Base-by-base conservation (phyloP, 2,329 filamentous ascomycete genomes). In the Pezicula radicicola region DNA sequence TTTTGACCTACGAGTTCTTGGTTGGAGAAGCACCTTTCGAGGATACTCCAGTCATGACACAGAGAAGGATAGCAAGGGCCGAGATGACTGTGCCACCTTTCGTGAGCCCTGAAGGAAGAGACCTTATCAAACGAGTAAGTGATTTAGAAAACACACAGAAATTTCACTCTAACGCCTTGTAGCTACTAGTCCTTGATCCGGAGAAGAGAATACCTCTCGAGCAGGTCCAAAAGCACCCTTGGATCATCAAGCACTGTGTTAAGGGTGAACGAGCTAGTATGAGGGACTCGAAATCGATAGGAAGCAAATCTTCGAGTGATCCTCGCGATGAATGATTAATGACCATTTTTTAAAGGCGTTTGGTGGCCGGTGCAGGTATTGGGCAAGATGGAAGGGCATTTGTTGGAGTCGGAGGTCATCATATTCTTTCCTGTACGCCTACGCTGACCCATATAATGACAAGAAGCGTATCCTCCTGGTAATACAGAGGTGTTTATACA, bases 1-100 rank as follows among this genome's bases (percentile, higher is more conserved):
- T 97, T 19, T 72, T 99, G 71, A 96, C 88, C 2, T 99, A 97
- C 64, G 94, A 99, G 72, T 99, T 99, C 64, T 73, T 99, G 53
- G 90, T 96, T 33, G 94, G 94, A 54, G 91, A 97, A 75, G 94
- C 94, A 15, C 94, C 94, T 0, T 99, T 99, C 64, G 94, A 99
- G 71, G 94, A 97, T 65, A 94, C 90, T 2, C 90, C 90, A 4
- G 83, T 93, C 56, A 96, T 96, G 89, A 99, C 94, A 25, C 91
- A 96, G 61, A 79, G 90, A 61, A 85, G 92, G 65, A 99, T 99
- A 69, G 83, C 86, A 5, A 79, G 90, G 60, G 90, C 87, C 28
- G 94, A 97, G 65, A 97, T 97, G 90, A 88, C 87, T 0, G 85
- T 97, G 46, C 94, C 94, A 4, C 85, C 83, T 7, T 97, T 93